Evolutionary conservation across 2,329 filamentous ascomycete genomes (phyloP).

Genomic region (Botrytis galanthina): DNA sequence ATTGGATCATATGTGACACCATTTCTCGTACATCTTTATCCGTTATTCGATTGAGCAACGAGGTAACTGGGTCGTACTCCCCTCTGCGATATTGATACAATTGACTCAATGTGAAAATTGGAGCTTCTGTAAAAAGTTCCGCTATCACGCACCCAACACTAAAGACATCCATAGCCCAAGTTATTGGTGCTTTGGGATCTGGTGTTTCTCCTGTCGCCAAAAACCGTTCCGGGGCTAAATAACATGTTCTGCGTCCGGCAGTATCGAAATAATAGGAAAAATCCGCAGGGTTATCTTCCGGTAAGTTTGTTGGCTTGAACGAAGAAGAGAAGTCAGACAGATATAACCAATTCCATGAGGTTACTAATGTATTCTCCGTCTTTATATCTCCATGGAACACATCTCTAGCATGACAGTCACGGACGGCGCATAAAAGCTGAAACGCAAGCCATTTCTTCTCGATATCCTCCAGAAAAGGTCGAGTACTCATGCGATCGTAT

Average conservation of each 20-base stretch:
- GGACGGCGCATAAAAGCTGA: conserved; percentile 85
- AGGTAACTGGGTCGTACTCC: conserved; percentile 84
- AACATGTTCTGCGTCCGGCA: conserved; percentile 86
- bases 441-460: conserved; percentile 99
- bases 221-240: conserved; percentile 92
- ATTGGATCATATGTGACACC: conserved; percentile 92
- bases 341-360: conserved; percentile 99
- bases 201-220: conserved; percentile 66
- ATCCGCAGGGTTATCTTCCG: conserved; percentile 94
- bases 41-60: conserved; percentile 80
- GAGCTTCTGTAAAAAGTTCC: conserved; percentile 89
- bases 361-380: conserved; percentile 93
- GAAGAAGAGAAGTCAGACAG: conserved; percentile 94
- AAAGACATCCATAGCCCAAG: conserved; percentile 99
- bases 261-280: conserved; percentile 98
- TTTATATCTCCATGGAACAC: conserved; percentile 98
- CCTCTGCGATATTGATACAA: conserved; percentile 90
- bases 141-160: conserved; percentile 96
- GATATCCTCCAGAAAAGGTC: conserved; percentile 93
- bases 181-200: conserved; percentile 61
- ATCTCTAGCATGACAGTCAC: conserved; percentile 85
- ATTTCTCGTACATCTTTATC: conserved; percentile 84
- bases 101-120: conserved; percentile 96
- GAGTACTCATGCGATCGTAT: conserved; percentile 94
- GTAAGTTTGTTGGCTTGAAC: conserved; percentile 90